Conservation (phyloP, 2,329 filamentous ascomycete genomes). For the Parafenestella ontariensis region DNA sequence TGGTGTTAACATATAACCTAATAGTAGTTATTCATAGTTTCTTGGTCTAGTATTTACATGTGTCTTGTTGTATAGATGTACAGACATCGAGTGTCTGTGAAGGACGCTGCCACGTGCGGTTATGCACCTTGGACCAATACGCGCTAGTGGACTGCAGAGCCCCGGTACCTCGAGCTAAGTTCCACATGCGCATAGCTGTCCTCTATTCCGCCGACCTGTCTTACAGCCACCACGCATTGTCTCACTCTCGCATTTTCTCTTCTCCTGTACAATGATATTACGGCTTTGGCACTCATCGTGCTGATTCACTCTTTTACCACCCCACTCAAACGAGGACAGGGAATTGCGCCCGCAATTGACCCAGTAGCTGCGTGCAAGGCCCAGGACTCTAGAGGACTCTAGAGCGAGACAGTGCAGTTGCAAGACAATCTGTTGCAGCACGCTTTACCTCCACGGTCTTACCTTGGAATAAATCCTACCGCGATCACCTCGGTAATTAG, state of each 20-base stretch:
- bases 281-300: slow-evolving; percentile 30
- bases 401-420: slow-evolving; percentile 5
- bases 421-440: slow-evolving; percentile 14
- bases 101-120: slow-evolving; percentile 16
- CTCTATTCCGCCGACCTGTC: slow-evolving; percentile 38
- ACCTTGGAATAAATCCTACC: slow-evolving; percentile 12
- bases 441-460: slow-evolving; percentile 20
- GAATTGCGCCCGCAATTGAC: slow-evolving; percentile 21
- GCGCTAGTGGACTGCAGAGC: slow-evolving; percentile 21
- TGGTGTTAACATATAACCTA: too few species aligned
- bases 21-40: too few species aligned
- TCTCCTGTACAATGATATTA: slow-evolving; percentile 33
- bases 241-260: slow-evolving; percentile 22
- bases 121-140: slow-evolving; percentile 17
- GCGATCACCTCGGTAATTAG: neutral
- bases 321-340: slow-evolving; percentile 4
- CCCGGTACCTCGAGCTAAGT: slow-evolving; percentile 17
- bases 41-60: neutral
- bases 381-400: neutral
- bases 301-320: slow-evolving; percentile 27
- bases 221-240: slow-evolving; percentile 30
- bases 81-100: neutral
- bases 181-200: slow-evolving; percentile 41
- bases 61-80: too few species aligned
- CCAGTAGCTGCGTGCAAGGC: too few species aligned